Base-by-base conservation (phyloP, 108 stramenopile species). In the Nannochloropsis gaditana region DNA sequence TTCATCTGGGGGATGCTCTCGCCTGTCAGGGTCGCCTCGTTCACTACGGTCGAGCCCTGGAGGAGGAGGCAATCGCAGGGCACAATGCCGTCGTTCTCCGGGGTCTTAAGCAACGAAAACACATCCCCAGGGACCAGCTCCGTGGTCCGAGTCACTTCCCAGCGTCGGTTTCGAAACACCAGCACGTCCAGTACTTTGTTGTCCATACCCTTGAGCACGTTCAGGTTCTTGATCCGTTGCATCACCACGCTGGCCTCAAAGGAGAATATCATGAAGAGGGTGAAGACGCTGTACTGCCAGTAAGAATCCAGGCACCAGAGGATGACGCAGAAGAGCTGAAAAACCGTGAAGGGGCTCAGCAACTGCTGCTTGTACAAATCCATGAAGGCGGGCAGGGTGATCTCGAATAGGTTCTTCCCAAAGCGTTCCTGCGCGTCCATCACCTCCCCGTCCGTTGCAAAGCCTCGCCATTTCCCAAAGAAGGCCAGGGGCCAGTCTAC, bases 1-100 rank as follows among this genome's bases (percentile, higher is more conserved):
- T 98, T 98, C 96, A 98, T 97, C 90, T 98, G 97, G 5, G 97
- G 97, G 3, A 96, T 95, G 81, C 94, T 95, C 87, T 97, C 97
- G 47, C 97, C 96, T 9, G 96, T 96, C 59, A 73, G n/a, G 59
- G 59, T 73, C 59, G 59, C 59, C n/a, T 87, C 84, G 42, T 87
- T 84, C 3, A 85, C 84, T 11, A 87, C 84, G 15, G 84, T 80
- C 9, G 93, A 92, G 9, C 96, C 97, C 21, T 92, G 89, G 45
- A 98, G 86, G 21, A 98, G 83, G 2, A 98, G 85, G 45, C 96
- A 89, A 92, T 98, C 97, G n/a, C 96, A 96, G 10, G 96, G 96
- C 9, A 98, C 94, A 4, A 95, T 89, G 89, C 95, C 96, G 21
- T 94, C 96, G 80, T 93, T 93, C 42, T 94, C 94, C 17, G 79